Conservation (phyloP, 2,329 filamentous ascomycete genomes). For the Colletotrichum godetiae region DNA sequence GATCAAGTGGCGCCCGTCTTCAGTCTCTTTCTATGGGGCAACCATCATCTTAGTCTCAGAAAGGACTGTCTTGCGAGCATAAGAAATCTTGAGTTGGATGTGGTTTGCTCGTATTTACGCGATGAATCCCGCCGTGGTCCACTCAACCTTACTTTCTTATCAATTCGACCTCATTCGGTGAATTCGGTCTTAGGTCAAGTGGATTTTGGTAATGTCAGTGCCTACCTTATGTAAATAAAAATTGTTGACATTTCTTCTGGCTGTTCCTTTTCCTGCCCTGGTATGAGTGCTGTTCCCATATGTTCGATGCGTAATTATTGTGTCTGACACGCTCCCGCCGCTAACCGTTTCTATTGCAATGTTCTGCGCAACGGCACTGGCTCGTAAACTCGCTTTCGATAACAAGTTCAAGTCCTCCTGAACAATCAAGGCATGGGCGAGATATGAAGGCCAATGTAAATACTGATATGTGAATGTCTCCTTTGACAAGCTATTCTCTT, state of each 20-base stretch:
- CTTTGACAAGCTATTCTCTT: not conserved
- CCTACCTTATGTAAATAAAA: too few species aligned
- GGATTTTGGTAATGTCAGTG: not conserved
- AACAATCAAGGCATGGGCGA: not conserved
- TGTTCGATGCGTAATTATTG: not conserved
- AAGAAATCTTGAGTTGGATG: not conserved
- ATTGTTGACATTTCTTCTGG: too few species aligned
- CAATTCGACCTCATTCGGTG: not conserved
- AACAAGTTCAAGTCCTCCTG: not conserved
- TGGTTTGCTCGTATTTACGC: not conserved
- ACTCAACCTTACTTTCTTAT: not conserved
- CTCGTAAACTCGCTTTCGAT: not conserved
- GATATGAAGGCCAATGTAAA: not conserved
- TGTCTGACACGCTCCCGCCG: not conserved
- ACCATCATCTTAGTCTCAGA: not conserved
- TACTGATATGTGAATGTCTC: too few species aligned
- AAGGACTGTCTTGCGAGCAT: not conserved
- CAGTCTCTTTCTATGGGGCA: not conserved
- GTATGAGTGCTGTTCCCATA: not conserved
- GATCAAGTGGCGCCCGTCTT: not conserved
- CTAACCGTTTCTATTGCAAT: not conserved
- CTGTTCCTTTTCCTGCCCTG: too few species aligned
- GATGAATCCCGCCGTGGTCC: not conserved
- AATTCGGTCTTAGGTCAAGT: not conserved
- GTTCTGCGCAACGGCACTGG: not conserved